Percentiles rank a stretch among this genome's conserved stretches.
phyloP scores from a whole-genome alignment of 2,329 filamentous ascomycete genomes.

The Trichoderma sp. region DNA sequence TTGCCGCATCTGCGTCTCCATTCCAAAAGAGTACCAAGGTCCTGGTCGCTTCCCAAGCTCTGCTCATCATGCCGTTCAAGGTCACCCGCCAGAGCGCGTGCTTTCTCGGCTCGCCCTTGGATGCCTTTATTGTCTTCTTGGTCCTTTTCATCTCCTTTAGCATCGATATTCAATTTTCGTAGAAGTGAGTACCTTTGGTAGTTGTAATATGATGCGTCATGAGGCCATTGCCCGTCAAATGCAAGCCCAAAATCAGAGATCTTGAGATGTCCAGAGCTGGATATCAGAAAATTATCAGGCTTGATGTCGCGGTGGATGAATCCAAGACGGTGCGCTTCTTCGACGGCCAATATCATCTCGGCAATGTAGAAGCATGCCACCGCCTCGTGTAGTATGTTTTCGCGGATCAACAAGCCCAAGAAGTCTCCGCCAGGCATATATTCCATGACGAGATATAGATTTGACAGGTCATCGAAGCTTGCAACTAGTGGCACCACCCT shows the following conservation, averaged over 20 bases:
- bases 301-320: constrained; percentile 98
- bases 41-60: constrained; percentile 34
- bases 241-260: constrained; percentile 96
- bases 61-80: constrained; percentile 43
- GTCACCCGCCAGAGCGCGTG: constrained; percentile 38
- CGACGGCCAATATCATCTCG: constrained; percentile 94
- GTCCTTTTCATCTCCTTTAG: constrained; percentile 76
- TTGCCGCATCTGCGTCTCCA: constrained; percentile 73
- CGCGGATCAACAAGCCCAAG: constrained; percentile 79
- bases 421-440: constrained; percentile 98
- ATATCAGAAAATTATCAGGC: constrained; percentile 95
- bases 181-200: constrained; percentile 80
- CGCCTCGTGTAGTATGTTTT: constrained; percentile 78
- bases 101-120: constrained; percentile 42
- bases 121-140: constrained; percentile 53
- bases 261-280: constrained; percentile 84
- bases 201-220: constrained; percentile 85
- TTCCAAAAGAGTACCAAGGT: constrained; percentile 56
- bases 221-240: constrained; percentile 93
- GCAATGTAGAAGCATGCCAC: constrained; percentile 86
- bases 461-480: constrained; percentile 84
- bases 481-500: constrained; percentile 85
- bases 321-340: constrained; percentile 83
- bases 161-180: constrained; percentile 71
- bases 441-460: constrained; percentile 94